A percentile compares a stretch with the other conserved stretches of the same genome.
Conservation (phyloP, 331 rosid genomes). For the Quercus lobata region DNA sequence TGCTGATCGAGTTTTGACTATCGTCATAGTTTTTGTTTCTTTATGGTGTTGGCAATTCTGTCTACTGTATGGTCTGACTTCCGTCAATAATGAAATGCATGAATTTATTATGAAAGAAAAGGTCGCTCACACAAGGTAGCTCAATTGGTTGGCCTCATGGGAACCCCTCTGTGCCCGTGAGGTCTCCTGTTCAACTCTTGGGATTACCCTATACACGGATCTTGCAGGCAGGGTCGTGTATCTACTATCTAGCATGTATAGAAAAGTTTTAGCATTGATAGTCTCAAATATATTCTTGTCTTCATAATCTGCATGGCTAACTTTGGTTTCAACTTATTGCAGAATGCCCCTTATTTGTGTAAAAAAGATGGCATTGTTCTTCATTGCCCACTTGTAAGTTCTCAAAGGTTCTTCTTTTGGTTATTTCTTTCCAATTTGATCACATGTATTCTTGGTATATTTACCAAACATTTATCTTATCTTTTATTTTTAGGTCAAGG, state of each 20-base stretch:
- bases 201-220: too few species aligned
- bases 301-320: background rate
- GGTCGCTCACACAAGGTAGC: background rate
- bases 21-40: background rate
- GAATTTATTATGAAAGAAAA: background rate
- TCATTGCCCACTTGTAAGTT: constrained; percentile 90
- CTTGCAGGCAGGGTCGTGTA: too few species aligned
- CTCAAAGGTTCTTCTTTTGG: constrained; percentile 12
- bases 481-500: constrained; percentile 63
- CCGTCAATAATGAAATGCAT: background rate
- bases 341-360: constrained; percentile 94
- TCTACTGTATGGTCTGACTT: background rate
- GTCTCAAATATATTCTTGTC: background rate
- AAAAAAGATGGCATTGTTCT: constrained; percentile 87
- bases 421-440: background rate
- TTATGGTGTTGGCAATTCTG: background rate
- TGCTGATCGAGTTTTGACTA: background rate
- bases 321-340: constrained; percentile 20
- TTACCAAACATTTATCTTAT: background rate
- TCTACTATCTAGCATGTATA: background rate
- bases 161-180: too few species aligned
- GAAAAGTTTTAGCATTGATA: background rate
- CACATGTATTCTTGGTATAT: background rate
- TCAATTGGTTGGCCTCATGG: too few species aligned
- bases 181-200: too few species aligned